Base-by-base conservation (phyloP, 352 stramenopile species). In the Globisporangium lucens region DNA sequence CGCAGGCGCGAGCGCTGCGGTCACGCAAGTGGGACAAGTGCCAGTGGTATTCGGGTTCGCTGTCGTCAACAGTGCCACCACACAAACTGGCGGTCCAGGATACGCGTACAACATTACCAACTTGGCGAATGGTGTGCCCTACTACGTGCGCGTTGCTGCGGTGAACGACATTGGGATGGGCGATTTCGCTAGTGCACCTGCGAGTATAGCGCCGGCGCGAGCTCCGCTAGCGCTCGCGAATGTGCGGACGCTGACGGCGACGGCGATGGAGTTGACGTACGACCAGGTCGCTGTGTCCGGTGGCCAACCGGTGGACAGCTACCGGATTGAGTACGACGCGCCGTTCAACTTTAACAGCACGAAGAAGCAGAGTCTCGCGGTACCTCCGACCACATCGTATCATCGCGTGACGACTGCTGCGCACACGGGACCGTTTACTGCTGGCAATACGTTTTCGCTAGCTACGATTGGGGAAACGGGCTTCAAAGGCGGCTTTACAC, bases 81-180 rank as follows among this genome's bases (percentile, higher is more conserved):
- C 13, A 2, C 46, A 3, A 53, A 53, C 7, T 53, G 46, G 46
- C 7, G 55, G 68, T 53, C 70, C 63, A 4, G 41, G 53, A 8
- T 61, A 87, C 43, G 70, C 63, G 29, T 91, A 80, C 64, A 90
- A 86, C 55, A 84, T 95, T 51, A 76, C 80, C 8, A 63, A 68
- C 2, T 72, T 95, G 8, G 63, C 66, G 15, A 90, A 78, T 9
- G 86, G 88, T 12, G 63, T 71, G 13, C 58, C 70, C 12, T 98
- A 97, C 73, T 91, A 82, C 43, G 86, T 93, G 7, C 82, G 90
- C 17, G 85, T 98, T 6, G 78, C 82, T 36, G 91, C 90, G 9
- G 68, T 73, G 9, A 98, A 97, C 62, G 90, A 96, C 65, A 80
- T 80, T 51, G 93, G 94, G 7, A 76, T 80, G 35, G 90, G 93